Evolutionary conservation across 768 basidiomycete species (phyloP).

Genomic region (Lactarius hatsudake): DNA sequence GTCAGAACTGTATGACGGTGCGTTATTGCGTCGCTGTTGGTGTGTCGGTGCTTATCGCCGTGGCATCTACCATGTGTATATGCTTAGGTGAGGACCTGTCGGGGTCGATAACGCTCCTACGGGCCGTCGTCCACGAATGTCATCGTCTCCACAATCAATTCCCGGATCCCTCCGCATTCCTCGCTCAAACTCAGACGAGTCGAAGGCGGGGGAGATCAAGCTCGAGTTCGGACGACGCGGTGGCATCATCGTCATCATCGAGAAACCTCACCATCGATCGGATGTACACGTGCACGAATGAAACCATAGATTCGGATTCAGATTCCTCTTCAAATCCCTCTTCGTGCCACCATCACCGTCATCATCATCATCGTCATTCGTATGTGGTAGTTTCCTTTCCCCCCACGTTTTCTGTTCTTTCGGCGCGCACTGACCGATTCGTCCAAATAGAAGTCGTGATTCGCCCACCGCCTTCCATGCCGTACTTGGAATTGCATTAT

Average conservation of each 20-base stretch:
- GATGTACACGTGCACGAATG: neutral
- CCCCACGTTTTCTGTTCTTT: neutral
- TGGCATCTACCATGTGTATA: neutral
- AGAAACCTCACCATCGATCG: neutral
- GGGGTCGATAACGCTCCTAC: constrained; percentile 53
- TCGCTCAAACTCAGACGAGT: constrained; percentile 3
- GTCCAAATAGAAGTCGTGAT: constrained; percentile 35
- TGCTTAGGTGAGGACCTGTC: constrained; percentile 43
- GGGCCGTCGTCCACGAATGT: constrained; percentile 66
- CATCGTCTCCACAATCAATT: constrained; percentile 56
- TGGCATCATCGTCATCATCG: neutral
- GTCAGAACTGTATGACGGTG: constrained; percentile 58
- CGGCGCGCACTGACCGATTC: neutral
- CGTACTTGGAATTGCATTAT: constrained; percentile 60
- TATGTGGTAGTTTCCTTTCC: neutral
- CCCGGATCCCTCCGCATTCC: constrained; percentile 56
- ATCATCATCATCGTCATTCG: constrained; percentile 2
- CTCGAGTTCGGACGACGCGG: neutral
- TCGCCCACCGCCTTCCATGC: constrained; percentile 65
- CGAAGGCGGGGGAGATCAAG: neutral
- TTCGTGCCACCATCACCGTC: neutral
- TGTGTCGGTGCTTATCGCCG: constrained; percentile 9
- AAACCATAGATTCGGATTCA: neutral
- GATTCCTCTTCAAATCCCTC: neutral
- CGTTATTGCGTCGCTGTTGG: constrained; percentile 27